Conservation (phyloP, 768 basidiomycete species). For the Arthromyces matolae region DNA sequence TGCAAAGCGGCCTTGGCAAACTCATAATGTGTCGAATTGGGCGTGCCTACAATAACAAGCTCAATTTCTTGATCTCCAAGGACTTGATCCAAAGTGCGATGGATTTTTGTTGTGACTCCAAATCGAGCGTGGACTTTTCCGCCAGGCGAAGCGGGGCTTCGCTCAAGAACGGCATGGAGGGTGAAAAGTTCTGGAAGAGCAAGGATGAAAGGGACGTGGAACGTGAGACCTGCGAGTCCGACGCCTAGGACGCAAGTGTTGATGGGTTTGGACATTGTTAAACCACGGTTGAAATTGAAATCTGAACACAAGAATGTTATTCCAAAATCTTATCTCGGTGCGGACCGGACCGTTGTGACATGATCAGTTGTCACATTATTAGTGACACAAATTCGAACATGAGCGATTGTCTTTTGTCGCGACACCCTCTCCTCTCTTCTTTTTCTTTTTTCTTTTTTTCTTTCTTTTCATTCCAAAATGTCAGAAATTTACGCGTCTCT, state of each 20-base stretch:
- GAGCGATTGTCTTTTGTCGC: slow-evolving; percentile 13
- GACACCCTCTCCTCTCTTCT: slow-evolving; percentile 15
- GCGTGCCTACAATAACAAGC: slow-evolving; percentile 64
- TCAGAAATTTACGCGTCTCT: slow-evolving; percentile 61
- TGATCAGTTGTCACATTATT: slow-evolving; percentile 1
- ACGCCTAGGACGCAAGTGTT: slow-evolving; percentile 72
- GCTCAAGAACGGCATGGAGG: slow-evolving; percentile 71
- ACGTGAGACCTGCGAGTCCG: slow-evolving; percentile 72
- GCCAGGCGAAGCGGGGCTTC: slow-evolving; percentile 56
- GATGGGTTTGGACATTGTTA: slow-evolving; percentile 43
- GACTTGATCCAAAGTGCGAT: slow-evolving; percentile 58
- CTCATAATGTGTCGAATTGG: slow-evolving; percentile 69
- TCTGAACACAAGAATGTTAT: not conserved
- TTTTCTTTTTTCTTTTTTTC: not conserved
- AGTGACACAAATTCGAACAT: not conserved
- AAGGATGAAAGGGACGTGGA: slow-evolving; percentile 78
- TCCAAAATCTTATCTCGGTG: not conserved
- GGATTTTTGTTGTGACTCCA: slow-evolving; percentile 53
- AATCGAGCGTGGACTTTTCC: slow-evolving; percentile 68
- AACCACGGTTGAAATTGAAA: not conserved
- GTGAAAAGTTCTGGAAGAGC: slow-evolving; percentile 67
- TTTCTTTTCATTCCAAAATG: slow-evolving; percentile 30
- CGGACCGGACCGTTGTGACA: slow-evolving; percentile 5
- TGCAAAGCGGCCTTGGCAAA: slow-evolving; percentile 62
- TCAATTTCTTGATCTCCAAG: slow-evolving; percentile 63